phyloP scores from a whole-genome alignment of 306 rosid genomes.

The Castanea sativa region DNA sequence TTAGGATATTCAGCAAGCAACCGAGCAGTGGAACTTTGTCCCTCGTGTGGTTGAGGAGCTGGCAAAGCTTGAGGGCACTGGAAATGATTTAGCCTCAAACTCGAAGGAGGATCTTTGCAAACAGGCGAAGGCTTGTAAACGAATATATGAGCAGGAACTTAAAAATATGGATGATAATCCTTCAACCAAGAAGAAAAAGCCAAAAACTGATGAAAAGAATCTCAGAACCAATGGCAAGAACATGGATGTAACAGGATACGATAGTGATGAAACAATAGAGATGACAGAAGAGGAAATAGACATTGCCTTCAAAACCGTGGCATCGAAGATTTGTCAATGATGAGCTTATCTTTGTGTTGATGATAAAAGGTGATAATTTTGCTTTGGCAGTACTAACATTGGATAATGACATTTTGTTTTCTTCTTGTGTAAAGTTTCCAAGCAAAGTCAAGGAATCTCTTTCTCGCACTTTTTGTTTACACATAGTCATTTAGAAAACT shows the following conservation, averaged over 20 bases:
- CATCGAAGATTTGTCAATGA: constrained; percentile 38
- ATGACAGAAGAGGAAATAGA: constrained; percentile 91
- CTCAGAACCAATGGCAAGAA: constrained; percentile 26
- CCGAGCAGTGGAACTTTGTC: constrained; percentile 70
- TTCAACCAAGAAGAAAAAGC: constrained; percentile 29
- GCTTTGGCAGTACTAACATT: background rate
- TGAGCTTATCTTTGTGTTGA: constrained; percentile 20
- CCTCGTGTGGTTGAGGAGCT: constrained; percentile 84
- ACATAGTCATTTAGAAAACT: too few species aligned
- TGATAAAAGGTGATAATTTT: constrained; percentile 16
- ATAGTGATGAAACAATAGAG: constrained; percentile 85
- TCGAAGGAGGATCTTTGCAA: constrained; percentile 64
- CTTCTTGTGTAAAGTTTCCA: background rate
- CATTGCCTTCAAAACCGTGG: constrained; percentile 52
- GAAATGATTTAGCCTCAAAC: constrained; percentile 27
- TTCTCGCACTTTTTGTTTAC: too few species aligned
- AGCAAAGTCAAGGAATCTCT: background rate
- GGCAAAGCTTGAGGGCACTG: constrained; percentile 41
- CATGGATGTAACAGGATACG: constrained; percentile 42
- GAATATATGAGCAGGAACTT: constrained; percentile 64
- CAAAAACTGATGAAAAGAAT: constrained; percentile 26
- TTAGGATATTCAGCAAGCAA: constrained; percentile 61
- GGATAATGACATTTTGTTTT: background rate
- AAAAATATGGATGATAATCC: constrained; percentile 32
- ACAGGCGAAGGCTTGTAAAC: constrained; percentile 61